Evolutionary conservation across 140 eudicot genomes (phyloP), one percentile per base, ranked within the genome.

Genomic region (Oenanthe javanica): DNA sequence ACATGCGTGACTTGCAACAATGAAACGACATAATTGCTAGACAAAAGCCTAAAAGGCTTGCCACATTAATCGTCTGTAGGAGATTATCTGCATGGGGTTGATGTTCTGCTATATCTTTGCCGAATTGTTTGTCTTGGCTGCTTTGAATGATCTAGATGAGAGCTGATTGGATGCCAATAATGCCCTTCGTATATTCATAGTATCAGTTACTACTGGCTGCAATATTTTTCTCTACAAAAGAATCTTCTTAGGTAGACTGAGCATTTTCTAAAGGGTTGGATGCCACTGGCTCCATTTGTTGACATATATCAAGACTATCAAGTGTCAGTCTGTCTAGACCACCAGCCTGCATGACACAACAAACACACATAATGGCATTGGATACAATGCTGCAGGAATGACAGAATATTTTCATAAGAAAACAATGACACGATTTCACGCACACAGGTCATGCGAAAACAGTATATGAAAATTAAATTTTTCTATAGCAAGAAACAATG

Each of bases 281-380:
- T 31, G 74, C 8, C 46, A 31, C 46, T 15, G 46, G 74, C 46
- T 38, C 74, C 47, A 69, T 69, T 12, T 69, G 73, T 9, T 27
- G 46, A 27, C 46, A 9, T 67, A 31, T 25, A 31, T 31, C 31
- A 31, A 11, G 73, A 36, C 74, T 69, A 36, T 69, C 46, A 38
- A 69, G n/a, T 27, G 74, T 36, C 47, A 69, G 31, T 69, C 45
- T 69, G 10, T 69, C 74, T 31, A 69, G 46, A 38, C 74, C 74
- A 36, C 43, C 74, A 38, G n/a, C 74, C 74, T 69, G 74, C 74
- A 69, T 69, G 74, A n/a, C n/a, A 69, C 43, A 31, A 38, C 46
- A 69, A 27, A 72, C 52, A 72, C 23, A 19, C 23, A 45, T 18
- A 8, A 73, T 21, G 54, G 36, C 19, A 43, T 46, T 14, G 54